Percentiles rank a stretch among this genome's conserved stretches.
Conservation (phyloP, 257 asterid species). For the Nicotiana undulata region DNA sequence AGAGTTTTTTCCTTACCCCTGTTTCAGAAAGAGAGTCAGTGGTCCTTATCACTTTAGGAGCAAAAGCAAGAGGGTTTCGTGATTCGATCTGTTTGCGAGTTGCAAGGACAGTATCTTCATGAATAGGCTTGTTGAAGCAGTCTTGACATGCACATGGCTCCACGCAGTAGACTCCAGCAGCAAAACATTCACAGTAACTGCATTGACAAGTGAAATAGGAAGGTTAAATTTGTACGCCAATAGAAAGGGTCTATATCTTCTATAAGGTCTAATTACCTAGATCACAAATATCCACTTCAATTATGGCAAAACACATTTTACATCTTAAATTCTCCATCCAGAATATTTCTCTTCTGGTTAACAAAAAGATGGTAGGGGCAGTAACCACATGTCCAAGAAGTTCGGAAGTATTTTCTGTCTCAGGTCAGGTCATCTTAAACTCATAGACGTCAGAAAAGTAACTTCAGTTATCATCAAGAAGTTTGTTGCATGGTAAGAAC, state of each 20-base stretch:
- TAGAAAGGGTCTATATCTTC: background rate
- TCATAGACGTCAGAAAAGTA: background rate
- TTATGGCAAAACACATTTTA: background rate
- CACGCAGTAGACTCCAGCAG: conserved; percentile 95
- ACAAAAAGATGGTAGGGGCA: background rate
- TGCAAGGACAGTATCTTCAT: conserved; percentile 92
- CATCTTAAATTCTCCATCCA: background rate
- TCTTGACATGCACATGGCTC: conserved; percentile 92
- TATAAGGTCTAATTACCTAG: background rate
- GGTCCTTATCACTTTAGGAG: conserved; percentile 79
- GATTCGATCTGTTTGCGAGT: conserved; percentile 96
- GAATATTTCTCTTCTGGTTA: background rate
- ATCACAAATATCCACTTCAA: background rate
- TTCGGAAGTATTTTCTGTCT: background rate
- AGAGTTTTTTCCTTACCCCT: conserved; percentile 33
- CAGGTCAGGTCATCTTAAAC: background rate
- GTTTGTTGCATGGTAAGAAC: background rate
- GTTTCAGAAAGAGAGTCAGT: conserved; percentile 48
- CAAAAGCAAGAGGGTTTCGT: conserved; percentile 96
- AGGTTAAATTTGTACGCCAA: background rate
- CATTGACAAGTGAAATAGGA: conserved; percentile 11
- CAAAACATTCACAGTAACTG: conserved; percentile 99
- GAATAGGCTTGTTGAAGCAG: conserved; percentile 91
- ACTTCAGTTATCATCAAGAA: background rate
- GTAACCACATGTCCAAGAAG: background rate